Conservation (phyloP, 2,329 filamentous ascomycete species). For the Epichloe coenophiala region DNA sequence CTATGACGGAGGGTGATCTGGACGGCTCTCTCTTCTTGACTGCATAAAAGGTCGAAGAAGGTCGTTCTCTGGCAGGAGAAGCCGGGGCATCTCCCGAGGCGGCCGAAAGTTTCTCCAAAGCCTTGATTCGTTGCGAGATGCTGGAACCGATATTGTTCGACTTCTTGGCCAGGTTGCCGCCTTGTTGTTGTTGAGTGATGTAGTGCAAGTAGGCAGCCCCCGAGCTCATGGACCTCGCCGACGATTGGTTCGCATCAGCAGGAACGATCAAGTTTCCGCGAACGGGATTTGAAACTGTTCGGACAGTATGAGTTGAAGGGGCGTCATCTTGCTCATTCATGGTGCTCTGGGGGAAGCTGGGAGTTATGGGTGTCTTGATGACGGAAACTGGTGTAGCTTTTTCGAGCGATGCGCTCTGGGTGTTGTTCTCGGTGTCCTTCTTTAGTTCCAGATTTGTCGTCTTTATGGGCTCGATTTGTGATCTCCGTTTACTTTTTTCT, state of each 20-base stretch:
- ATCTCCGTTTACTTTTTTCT: conserved; percentile 19
- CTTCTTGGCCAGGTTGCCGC: conserved; percentile 43
- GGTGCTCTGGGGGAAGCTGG: conserved; percentile 36
- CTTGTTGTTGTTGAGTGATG: conserved; percentile 24
- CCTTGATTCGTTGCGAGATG: conserved; percentile 90
- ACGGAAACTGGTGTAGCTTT: conserved; percentile 72
- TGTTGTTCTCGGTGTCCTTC: conserved; percentile 72
- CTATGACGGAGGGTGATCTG: conserved; percentile 31
- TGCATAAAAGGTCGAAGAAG: conserved; percentile 44
- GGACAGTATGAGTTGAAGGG: conserved; percentile 18
- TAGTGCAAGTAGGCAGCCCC: conserved; percentile 44
- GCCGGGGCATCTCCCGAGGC: conserved; percentile 14
- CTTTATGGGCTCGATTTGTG: conserved; percentile 39
- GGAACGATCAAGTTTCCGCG: conserved; percentile 31
- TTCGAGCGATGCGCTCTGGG: conserved; percentile 68
- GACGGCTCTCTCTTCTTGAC: conserved; percentile 38
- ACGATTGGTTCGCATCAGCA: conserved; percentile 30
- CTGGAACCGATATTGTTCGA: conserved; percentile 66
- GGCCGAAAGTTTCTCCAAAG: conserved; percentile 64
- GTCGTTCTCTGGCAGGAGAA: conserved; percentile 20
- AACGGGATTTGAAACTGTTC: conserved; percentile 35
- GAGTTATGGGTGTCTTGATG: conserved; percentile 68
- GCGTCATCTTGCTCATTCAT: conserved; percentile 4
- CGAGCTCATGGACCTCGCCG: conserved; percentile 42
- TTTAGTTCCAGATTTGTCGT: conserved; percentile 23